Conservation (phyloP, 1,284 basidiomycete genomes). For the Cystobasidiaceae sp. region DNA sequence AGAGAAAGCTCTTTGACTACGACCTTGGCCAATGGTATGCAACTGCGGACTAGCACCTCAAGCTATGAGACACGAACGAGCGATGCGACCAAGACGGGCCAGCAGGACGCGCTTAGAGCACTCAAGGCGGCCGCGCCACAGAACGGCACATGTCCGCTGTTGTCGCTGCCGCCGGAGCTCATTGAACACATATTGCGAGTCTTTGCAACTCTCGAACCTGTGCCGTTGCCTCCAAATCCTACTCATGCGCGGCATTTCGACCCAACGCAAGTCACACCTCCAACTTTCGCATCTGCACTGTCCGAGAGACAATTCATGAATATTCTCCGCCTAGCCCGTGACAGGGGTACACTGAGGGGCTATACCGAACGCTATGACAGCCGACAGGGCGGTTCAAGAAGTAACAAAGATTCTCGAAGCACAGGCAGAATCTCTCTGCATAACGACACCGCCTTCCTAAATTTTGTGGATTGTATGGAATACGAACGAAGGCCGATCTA, state of each 20-base stretch:
- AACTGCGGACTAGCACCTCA: no score
- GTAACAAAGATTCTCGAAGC: slow-evolving; percentile 4
- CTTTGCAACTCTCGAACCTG: slow-evolving; percentile 11
- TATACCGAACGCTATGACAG: slow-evolving; percentile 11
- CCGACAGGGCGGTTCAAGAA: neutral
- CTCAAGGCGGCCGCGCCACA: neutral
- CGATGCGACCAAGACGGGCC: no score
- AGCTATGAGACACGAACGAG: no score
- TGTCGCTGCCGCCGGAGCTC: slow-evolving; percentile 20
- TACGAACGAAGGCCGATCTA: slow-evolving; percentile 19
- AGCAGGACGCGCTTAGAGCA: no score
- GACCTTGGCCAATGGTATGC: neutral
- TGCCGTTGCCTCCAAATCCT: slow-evolving; percentile 21
- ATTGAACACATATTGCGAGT: slow-evolving; percentile 7
- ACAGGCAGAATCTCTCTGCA: slow-evolving; percentile 10
- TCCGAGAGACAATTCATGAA: slow-evolving; percentile 20
- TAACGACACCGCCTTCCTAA: neutral
- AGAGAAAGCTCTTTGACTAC: neutral
- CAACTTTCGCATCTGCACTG: slow-evolving; percentile 25
- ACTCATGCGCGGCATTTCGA: neutral
- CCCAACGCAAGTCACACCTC: neutral
- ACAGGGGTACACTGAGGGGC: slow-evolving; percentile 14
- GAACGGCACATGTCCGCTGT: slow-evolving; percentile 1
- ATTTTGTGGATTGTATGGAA: slow-evolving; percentile 18
- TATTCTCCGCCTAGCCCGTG: slow-evolving; percentile 18